These are phyloP conservation scores for Typha latifolia DNA, from an alignment of 176 grass and related monocot species.

Conservation along the genomic window DNA sequence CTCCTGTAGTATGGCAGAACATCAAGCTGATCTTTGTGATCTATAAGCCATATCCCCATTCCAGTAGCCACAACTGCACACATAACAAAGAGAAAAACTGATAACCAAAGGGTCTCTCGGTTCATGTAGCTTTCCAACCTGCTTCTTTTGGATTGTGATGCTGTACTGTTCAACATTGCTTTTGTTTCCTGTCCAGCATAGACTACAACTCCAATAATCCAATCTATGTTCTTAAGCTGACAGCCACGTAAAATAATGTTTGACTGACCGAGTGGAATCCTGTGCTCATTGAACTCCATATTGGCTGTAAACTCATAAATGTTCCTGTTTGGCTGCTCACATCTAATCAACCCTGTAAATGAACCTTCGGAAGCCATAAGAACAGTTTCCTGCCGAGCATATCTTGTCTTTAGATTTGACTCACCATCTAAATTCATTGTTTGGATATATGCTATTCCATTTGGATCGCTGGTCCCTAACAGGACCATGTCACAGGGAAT, in stretches of 20 bases:
- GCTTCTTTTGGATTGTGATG: slow-evolving; percentile 93
- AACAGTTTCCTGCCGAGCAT: slow-evolving; percentile 85
- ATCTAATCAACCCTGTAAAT: slow-evolving; percentile 72
- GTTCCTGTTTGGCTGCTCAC: slow-evolving; percentile 96
- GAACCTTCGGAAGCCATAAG: slow-evolving; percentile 41
- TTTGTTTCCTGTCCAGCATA: slow-evolving; percentile 99
- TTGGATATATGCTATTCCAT: slow-evolving; percentile 98
- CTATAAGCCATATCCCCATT: slow-evolving; percentile 90
- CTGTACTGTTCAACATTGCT: slow-evolving; percentile 97
- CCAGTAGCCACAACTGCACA: slow-evolving; percentile 94
- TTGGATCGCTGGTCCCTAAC: slow-evolving; percentile 81
- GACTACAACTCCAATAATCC: slow-evolving; percentile 82
- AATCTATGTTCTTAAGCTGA: slow-evolving; percentile 95
- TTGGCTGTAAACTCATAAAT: slow-evolving; percentile 97
- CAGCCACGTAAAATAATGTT: slow-evolving; percentile 95
- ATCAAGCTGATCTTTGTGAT: slow-evolving; percentile 68
- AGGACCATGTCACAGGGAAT: slow-evolving; percentile 99
- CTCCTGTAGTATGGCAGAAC: slow-evolving; percentile 88
- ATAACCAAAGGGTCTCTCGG: slow-evolving; percentile 98
- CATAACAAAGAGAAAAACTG: slow-evolving; percentile 85
- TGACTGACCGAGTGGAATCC: slow-evolving; percentile 88
- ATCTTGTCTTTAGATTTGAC: slow-evolving; percentile 98
- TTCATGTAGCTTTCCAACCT: slow-evolving; percentile 99
- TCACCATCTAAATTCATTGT: slow-evolving; percentile 99
- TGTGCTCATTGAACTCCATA: slow-evolving; percentile 74